These are phyloP conservation scores for Pisolithus microcarpus DNA, from an alignment of 768 basidiomycete species.

Conservation along the genomic window DNA sequence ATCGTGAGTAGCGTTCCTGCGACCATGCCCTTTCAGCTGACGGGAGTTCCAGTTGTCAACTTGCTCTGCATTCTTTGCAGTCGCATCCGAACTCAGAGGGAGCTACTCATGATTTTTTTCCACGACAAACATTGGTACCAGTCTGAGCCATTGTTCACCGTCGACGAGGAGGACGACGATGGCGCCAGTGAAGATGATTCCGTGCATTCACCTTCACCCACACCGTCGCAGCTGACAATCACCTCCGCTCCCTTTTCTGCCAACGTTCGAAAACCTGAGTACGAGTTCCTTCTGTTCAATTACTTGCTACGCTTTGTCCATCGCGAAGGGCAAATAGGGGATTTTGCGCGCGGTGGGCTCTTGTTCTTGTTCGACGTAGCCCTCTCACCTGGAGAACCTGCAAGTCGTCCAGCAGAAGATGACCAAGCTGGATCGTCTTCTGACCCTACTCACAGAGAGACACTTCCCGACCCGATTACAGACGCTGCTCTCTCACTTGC, in stretches of 20 bases:
- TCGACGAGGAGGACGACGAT: slow-evolving; percentile 64
- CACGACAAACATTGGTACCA: slow-evolving; percentile 88
- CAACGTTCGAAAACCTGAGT: slow-evolving; percentile 66
- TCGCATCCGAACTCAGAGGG: slow-evolving; percentile 81
- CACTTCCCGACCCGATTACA: slow-evolving; percentile 55
- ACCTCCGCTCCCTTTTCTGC: slow-evolving; percentile 42
- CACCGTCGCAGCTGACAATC: slow-evolving; percentile 53
- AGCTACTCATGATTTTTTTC: slow-evolving; percentile 94
- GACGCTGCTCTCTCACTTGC: slow-evolving; percentile 85
- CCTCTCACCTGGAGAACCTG: slow-evolving; percentile 68
- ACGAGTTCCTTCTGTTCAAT: slow-evolving; percentile 93
- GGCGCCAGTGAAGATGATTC: slow-evolving; percentile 38
- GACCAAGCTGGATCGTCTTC: slow-evolving; percentile 22
- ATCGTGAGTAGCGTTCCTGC: slow-evolving; percentile 47
- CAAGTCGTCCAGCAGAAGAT: slow-evolving; percentile 33
- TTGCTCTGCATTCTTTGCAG: slow-evolving; percentile 89
- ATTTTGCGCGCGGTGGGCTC: slow-evolving; percentile 86
- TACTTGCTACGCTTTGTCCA: slow-evolving; percentile 94
- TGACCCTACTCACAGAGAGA: slow-evolving; percentile 13
- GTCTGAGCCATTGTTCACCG: slow-evolving; percentile 65
- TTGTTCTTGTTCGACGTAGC: slow-evolving; percentile 95
- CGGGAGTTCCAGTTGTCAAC: slow-evolving; percentile 67
- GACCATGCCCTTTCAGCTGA: slow-evolving; percentile 1
- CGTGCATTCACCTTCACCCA: slow-evolving; percentile 43
- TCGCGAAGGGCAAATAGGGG: slow-evolving; percentile 88